Evolutionary conservation across 169 alveolate genomes (phyloP), one percentile per base, ranked within the genome.

Genomic region (Ichthyophthirius multifiliis): DNA sequence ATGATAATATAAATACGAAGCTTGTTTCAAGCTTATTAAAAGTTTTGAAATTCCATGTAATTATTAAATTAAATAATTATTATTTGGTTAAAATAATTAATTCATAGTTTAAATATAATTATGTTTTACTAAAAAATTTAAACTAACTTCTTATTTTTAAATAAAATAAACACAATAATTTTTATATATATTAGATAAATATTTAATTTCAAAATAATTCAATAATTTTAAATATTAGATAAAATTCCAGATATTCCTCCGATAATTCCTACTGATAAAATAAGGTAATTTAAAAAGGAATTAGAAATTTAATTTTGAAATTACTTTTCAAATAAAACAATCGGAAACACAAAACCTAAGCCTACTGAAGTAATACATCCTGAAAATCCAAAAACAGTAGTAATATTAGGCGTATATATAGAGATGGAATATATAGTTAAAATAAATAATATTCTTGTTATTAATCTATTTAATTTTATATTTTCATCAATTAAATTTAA

Each of bases 241-340:
- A 55, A 34, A 20, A 55, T 39, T 55, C 71, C 71, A 15, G 71
- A 55, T 27, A 55, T 34, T 39, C 71, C 71, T 55, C 71, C 71
- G 18, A 55, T 27, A 10, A 55, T 10, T 20, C 71, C 71, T 10
- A 55, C 31, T 27, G 31, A 55, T 55, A 55, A 55, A 15, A 55
- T 39, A 15, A 23, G 23, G 31, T 55, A 27, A 55, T 55, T 55
- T 27, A 55, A 12, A 1, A 55, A n/a, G 13, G 13, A 27, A 5
- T 20, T 16, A 55, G 23, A 34, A 13, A 27, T 55, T 10, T 55
- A 34, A 3, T 12, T 39, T 55, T 7, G 32, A 20, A 16, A 55
- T 16, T 27, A 27, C 31, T 16, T 55, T 27, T 55, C 71, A 55
- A 39, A 16, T 6, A 55, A 7, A 34, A 55, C 31, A 55, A 55